Percentiles rank a stretch among this genome's conserved stretches.
Conservation (phyloP, 495 filamentous ascomycete genomes). For the Penicillium turbatum region DNA sequence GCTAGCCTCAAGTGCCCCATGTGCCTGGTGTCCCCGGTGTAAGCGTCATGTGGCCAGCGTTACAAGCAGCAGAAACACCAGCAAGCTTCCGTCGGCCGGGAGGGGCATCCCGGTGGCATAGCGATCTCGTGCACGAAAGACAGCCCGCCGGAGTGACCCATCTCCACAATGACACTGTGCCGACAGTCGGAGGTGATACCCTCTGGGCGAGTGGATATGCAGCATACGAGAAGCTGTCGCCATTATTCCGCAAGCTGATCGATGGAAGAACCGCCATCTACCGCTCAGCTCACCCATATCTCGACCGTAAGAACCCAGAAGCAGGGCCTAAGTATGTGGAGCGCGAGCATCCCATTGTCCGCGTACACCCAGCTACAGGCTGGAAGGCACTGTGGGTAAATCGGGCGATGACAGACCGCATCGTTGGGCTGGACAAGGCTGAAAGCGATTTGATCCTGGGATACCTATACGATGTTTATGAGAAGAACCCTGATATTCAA, state of each 20-base stretch:
- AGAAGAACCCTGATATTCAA: constrained; percentile 64
- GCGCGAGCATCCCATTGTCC: constrained; percentile 62
- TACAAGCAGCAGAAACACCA: constrained; percentile 50
- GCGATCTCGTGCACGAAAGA: constrained; percentile 64
- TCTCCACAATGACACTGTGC: constrained; percentile 63
- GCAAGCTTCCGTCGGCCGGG: constrained; percentile 61
- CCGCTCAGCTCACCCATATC: constrained; percentile 60
- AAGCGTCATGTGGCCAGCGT: constrained; percentile 64
- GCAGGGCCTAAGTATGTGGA: constrained; percentile 61
- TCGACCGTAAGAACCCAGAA: constrained; percentile 57
- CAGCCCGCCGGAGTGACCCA: constrained; percentile 69
- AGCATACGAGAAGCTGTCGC: constrained; percentile 69
- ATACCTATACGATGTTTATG: constrained; percentile 61
- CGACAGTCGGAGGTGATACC: constrained; percentile 62
- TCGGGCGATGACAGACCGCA: constrained; percentile 58
- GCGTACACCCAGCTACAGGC: constrained; percentile 66
- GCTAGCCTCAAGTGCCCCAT: constrained; percentile 62
- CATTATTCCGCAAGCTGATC: constrained; percentile 64
- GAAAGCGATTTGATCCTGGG: constrained; percentile 66
- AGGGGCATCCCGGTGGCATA: constrained; percentile 64
- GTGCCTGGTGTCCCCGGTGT: constrained; percentile 63
- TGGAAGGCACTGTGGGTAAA: constrained; percentile 72
- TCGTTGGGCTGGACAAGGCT: constrained; percentile 60
- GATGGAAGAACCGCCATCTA: constrained; percentile 66
- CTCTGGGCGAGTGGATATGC: constrained; percentile 67